Evolutionary conservation across 768 basidiomycete species (phyloP), one percentile per base, ranked within the genome.

Genomic region (Nevesoporus exiguus): DNA sequence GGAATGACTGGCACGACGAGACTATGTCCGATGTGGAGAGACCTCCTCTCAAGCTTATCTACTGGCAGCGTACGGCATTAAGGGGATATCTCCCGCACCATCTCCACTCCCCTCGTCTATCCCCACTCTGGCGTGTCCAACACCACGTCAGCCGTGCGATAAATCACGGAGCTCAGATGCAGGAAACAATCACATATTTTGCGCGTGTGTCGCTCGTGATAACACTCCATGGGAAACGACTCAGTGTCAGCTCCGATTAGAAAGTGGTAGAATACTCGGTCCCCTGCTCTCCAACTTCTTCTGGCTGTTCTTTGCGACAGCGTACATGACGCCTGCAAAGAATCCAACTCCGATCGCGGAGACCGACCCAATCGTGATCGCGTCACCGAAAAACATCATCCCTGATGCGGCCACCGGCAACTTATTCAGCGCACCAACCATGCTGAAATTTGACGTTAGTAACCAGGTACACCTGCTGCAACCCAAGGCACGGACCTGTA

Each of bases 331-430:
- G 17, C 95, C 95, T 34, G 95, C 91, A 65, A 95, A 80, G 73
- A 98, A 98, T 3, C 97, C 97, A 42, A 90, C 80, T 1, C 77
- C 73, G 51, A 99, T 84, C 31, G 94, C 93, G 11, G 89, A 87
- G 46, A 98, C 88, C 17, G 92, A 95, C 41, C 94, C 90, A 47
- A 86, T 67, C 8, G 92, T 97, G 42, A 92, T 86, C 24, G 85
- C 73, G 70, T 99, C 95, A 40, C 93, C 93, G 67, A 97, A 97
- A 75, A 97, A 97, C 56, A 99, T 71, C 87, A 99, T 92, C 22
- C 97, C 97, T n/a, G 94, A 97, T 14, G 93, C 95, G 7, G 97
- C 97, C 45, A 99, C 93, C 34, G 97, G 97, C 19, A 99, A 79
- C 76, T 98, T 98, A 76, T 98, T 98, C 62, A 98, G 72, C 0